A percentile compares a stretch with the other conserved stretches of the same genome.
phyloP scores from a whole-genome alignment of 2,329 filamentous ascomycete genomes.

The Cladophialophora yegresii region DNA sequence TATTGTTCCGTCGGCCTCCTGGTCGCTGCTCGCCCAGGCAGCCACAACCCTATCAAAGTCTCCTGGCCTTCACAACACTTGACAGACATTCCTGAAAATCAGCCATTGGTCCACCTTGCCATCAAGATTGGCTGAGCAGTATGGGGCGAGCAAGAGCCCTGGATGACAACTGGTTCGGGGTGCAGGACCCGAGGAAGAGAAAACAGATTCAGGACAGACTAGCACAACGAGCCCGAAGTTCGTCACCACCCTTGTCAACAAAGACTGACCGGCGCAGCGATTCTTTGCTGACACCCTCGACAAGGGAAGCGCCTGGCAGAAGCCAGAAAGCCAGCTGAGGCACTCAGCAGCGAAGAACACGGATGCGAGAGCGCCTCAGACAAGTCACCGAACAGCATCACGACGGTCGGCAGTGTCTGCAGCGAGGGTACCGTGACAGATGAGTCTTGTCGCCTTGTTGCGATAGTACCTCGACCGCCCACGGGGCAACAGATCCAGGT shows the following conservation, averaged over 20 bases:
- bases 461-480: slow-evolving; percentile 4
- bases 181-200: slow-evolving; percentile 43
- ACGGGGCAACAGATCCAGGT: neutral
- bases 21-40: neutral
- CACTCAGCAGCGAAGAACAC: neutral
- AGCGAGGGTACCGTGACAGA: neutral
- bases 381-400: slow-evolving; percentile 1
- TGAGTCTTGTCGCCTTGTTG: neutral
- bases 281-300: neutral
- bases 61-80: neutral
- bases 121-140: neutral
- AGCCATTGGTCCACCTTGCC: neutral
- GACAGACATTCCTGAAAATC: neutral
- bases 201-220: slow-evolving; percentile 46
- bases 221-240: slow-evolving; percentile 44
- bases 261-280: neutral
- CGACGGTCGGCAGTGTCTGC: neutral
- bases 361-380: neutral
- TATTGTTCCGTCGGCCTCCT: neutral
- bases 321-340: slow-evolving; percentile 28
- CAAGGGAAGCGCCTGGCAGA: slow-evolving; percentile 20
- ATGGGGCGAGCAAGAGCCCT: slow-evolving; percentile 18
- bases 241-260: slow-evolving; percentile 17
- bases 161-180: slow-evolving; percentile 39
- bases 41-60: neutral